Base-by-base conservation (phyloP, 2,329 filamentous ascomycete species). In the Arachnopeziza araneosa region DNA sequence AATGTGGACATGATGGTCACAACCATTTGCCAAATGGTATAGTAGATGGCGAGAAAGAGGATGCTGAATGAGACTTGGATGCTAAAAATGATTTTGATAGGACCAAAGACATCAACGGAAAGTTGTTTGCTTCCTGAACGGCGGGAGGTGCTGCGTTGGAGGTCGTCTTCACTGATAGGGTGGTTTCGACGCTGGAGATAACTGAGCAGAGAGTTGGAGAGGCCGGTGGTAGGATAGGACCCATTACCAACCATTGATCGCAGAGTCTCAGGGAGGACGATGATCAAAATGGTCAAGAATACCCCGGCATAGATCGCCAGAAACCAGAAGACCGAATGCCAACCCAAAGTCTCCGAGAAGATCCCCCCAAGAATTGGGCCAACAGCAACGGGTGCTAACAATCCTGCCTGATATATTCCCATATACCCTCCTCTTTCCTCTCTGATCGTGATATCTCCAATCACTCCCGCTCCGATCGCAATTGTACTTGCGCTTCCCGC, bases 391-490 rank as follows among this genome's bases (percentile, higher is more conserved):
- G 14, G 78, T 65, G 55, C 79, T 79, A 68, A 53, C 5, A 63
- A 50, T 8, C 62, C 68, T 24, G 59, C 55, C 50, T 64, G 63
- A 54, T 32, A 85, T 80, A 66, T 84, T 78, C 83, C 87, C 76
- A 92, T 87, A 69, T 88, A 92, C 54, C 81, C 86, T 62, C 87
- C 68, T 59, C 70, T 75, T 68, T 90, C 86, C 1, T 80, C 80
- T 1, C 80, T 80, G 0, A 83, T 87, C 6, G 83, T 77, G 8
- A 88, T 76, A 68, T 91, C 88, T 0, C 83, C 83, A 1, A 90
- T 79, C 0, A 89, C 81, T 0, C 82, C 87, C 24, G 75, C 75
- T 0, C 76, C 77, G 7, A 90, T 75, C 0, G 86, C 80, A 4
- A 88, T 76, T 0, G 84, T 87, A 1, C 81, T 81, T 58, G 80